Evolutionary conservation across 169 alveolate species (phyloP), one percentile per base, ranked within the genome.

Genomic region (Eimeria necatrix): DNA sequence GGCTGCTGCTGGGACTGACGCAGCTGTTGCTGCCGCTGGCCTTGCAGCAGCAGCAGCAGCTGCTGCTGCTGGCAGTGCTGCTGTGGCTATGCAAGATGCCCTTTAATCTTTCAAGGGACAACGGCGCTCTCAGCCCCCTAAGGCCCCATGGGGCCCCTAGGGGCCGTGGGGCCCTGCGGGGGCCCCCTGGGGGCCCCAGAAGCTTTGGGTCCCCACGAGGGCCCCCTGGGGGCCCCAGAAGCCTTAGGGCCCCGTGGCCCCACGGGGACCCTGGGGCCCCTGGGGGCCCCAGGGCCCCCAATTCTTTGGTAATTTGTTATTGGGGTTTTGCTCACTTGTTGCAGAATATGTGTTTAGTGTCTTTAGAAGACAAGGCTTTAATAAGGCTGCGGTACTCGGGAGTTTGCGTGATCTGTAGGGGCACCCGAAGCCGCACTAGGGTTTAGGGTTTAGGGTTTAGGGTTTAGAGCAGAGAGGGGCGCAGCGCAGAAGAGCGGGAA

Each of bases 331-430:
- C 80, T 74, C 4, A 90, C 94, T 26, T 41, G 76, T 90, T 59
- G 80, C 87, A 73, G 49, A 59, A 16, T 46, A 90, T 53, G 80
- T 90, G 94, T 41, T n/a, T 56, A 8, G 94, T 90, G 18, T 22
- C 22, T 24, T 76, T 41, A 6, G 88, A 81, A 4, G 94, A 49
- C 49, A 90, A 53, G 49, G 89, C 87, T n/a, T 22, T 56, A 6
- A 90, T 61, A 16, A 90, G 87, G 16, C 26, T 71, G 49, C n/a
- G 1, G 80, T 90, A 90, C 22, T 90, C 94, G 59, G 51, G 24
- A 7, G 89, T 41, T 14, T 32, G 73, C 8, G 53, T 71, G 71
- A 74, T n/a, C 94, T 90, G 94, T 16, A 26, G 61, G 48, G 88
- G 48, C 88, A 78, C 88, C 64, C 88, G 64, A 49, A 14, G 87